A percentile compares a stretch with the other conserved stretches of the same genome.
Conservation (phyloP, 2,329 filamentous ascomycete genomes). For the Falciphora oryzae region DNA sequence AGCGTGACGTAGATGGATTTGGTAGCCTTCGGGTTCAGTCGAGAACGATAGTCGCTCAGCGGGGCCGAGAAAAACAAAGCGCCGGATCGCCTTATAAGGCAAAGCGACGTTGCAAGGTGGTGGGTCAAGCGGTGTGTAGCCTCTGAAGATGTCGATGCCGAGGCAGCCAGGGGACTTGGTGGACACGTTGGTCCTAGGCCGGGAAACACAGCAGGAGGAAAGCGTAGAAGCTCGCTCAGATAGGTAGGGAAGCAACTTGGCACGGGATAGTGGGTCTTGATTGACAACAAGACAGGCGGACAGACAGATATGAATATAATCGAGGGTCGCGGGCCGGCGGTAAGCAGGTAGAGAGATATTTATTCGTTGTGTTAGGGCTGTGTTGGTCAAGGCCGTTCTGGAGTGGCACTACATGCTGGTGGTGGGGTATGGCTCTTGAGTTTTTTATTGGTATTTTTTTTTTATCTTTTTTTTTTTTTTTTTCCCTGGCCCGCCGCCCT, state of each 20-base stretch:
- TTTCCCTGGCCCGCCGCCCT: not conserved
- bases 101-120: not conserved
- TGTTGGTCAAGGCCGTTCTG: constrained; percentile 6
- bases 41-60: not conserved
- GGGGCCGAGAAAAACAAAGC: not conserved
- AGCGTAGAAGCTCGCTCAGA: not conserved
- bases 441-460: too few relatives aligned
- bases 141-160: not conserved
- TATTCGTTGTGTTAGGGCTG: not conserved
- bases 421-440: not conserved
- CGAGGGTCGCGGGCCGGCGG: not conserved
- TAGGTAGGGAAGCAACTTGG: not conserved
- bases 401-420: constrained; percentile 5
- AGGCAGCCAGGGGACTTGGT: not conserved
- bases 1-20: not conserved
- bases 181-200: not conserved
- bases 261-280: not conserved
- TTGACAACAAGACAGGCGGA: not conserved
- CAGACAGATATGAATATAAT: not conserved
- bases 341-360: not conserved
- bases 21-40: not conserved
- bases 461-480: too few relatives aligned
- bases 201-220: not conserved
- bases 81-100: not conserved
- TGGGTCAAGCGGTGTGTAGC: not conserved